Base-by-base conservation (phyloP, 148 eudicot species). In the Drosera capensis region DNA sequence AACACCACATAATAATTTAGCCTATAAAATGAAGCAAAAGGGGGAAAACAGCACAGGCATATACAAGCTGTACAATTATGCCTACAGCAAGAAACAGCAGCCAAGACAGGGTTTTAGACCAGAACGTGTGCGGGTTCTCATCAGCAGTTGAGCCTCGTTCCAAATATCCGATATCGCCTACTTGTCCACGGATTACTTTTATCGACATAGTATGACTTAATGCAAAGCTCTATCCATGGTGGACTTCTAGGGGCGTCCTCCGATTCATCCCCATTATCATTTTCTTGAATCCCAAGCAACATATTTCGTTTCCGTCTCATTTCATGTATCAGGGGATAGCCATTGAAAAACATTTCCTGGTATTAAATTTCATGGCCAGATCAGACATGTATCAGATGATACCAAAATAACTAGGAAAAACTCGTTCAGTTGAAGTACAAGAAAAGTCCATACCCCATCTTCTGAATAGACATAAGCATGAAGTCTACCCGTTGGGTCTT, bases 401-500 rank as follows among this genome's bases (percentile, higher is more conserved):
- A 28, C 9, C 9, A 3, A 28, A 9, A 28, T 3, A 9, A 28
- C 31, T 3, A 4, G 9, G 31, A 28, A 28, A 28, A 28, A 4
- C 9, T 28, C 4, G 1, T 2, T 6, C 43, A 39, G 7, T 7
- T 14, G 43, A 14, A 14, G 17, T 1, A 14, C 15, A 1, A 14
- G 17, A 12, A 39, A 39, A 41, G 20, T n/a, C 9, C 64, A 51
- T 74, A 88, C 94, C 78, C 75, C 94, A 57, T 88, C 94, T 48
- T 78, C 82, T 7, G 61, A 83, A 66, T 62, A 83, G 12, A 88
- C 40, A 64, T 45, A 77, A 40, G 92, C 92, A 65, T 83, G 77
- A 40, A 90, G 59, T 68, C 93, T 71, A 29, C 80, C 85, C 46
- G 87, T 84, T 20, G 95, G 93, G 57, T 90, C 99, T 66, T 90